These are phyloP conservation scores for Geosmithia flava DNA, from an alignment of 2,329 filamentous ascomycete species.

Conservation along the genomic window DNA sequence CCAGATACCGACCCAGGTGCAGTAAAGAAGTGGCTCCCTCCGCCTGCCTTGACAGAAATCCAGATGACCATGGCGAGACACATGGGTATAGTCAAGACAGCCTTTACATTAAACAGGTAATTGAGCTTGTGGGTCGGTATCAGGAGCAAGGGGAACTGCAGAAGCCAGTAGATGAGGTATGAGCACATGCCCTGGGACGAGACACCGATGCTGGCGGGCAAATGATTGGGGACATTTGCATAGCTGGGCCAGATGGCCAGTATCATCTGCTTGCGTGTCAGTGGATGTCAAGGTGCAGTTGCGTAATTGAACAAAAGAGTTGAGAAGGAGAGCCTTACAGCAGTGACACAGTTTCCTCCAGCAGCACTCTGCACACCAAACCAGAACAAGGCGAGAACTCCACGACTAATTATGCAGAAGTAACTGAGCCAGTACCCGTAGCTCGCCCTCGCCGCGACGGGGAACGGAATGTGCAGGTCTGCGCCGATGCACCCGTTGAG, in stretches of 20 bases:
- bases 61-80: constrained; percentile 17
- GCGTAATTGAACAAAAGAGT: too few relatives aligned
- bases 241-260: constrained; percentile 25
- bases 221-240: constrained; percentile 14
- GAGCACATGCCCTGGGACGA: constrained; percentile 24
- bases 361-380: constrained; percentile 12
- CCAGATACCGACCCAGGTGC: neutral
- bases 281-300: too few relatives aligned
- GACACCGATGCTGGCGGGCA: neutral
- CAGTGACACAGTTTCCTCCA: neutral
- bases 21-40: neutral
- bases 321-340: neutral
- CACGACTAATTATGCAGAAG: constrained; percentile 16
- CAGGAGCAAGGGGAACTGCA: constrained; percentile 27
- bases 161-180: constrained; percentile 33
- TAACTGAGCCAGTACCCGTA: constrained; percentile 18
- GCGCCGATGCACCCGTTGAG: constrained; percentile 26
- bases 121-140: constrained; percentile 23
- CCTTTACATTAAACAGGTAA: constrained; percentile 19
- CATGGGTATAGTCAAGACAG: constrained; percentile 10
- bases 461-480: constrained; percentile 18
- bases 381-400: constrained; percentile 17
- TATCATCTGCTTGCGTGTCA: constrained; percentile 9
- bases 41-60: constrained; percentile 7
- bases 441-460: constrained; percentile 12